A percentile compares a stretch with the other conserved stretches of the same genome.
These are phyloP conservation scores for Pholiota molesta DNA, from an alignment of 768 basidiomycete species.

Conservation along the genomic window DNA sequence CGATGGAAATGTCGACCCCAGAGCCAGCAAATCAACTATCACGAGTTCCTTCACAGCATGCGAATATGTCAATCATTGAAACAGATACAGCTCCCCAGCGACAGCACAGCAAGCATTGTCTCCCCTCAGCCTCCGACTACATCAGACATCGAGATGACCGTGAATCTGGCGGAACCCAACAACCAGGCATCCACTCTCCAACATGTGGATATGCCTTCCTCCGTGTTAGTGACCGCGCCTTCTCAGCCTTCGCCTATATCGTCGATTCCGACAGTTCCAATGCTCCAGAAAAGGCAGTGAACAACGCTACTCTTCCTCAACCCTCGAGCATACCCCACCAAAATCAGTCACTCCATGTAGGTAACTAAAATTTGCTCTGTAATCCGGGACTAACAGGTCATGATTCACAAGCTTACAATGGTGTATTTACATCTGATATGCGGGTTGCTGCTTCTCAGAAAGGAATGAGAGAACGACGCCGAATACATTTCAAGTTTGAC, in stretches of 20 bases:
- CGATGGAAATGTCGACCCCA: background rate
- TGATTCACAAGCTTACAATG: background rate
- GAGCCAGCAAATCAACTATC: background rate
- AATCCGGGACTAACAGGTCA: background rate
- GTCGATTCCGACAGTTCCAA: no score
- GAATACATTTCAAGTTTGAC: slow-evolving; percentile 26
- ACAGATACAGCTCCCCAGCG: no score
- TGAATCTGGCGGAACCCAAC: background rate
- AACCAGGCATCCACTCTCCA: background rate
- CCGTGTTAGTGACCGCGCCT: no score
- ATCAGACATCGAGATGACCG: no score
- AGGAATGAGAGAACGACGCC: slow-evolving; percentile 20
- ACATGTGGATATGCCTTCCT: no score
- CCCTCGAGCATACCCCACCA: background rate
- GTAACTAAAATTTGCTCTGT: background rate
- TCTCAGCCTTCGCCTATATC: no score
- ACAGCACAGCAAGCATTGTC: background rate
- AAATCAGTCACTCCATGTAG: background rate
- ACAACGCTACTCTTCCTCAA: background rate
- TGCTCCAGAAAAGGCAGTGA: background rate
- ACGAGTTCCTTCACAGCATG: no score
- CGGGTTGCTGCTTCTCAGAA: slow-evolving; percentile 27
- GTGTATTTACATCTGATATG: slow-evolving; percentile 20
- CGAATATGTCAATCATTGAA: no score
- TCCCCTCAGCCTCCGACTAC: background rate